A percentile compares a stretch with the other conserved stretches of the same genome.
These are phyloP conservation scores for Kipferlia bialata DNA, from an alignment of 78 protist genomes.

Conservation along the genomic window DNA sequence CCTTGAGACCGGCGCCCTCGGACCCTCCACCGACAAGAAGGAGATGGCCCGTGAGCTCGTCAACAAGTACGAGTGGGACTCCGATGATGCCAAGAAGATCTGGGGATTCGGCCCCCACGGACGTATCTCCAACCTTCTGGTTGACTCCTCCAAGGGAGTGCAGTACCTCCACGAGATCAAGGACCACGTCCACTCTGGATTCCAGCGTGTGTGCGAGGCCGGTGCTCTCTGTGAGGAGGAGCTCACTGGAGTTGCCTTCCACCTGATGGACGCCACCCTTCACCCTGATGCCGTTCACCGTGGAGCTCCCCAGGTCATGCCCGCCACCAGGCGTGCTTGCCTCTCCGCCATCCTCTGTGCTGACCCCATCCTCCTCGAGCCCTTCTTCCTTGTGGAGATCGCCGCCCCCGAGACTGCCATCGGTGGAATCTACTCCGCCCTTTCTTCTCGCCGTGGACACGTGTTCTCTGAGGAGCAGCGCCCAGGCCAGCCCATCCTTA, in stretches of 20 bases:
- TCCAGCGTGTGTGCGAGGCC: conserved; percentile 28
- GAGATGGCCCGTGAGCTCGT: not conserved
- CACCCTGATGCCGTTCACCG: conserved; percentile 54
- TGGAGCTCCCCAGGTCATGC: conserved; percentile 61
- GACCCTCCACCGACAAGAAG: not conserved
- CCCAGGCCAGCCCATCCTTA: conserved; percentile 67
- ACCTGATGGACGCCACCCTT: conserved; percentile 35
- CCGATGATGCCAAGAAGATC: not conserved
- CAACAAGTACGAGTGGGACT: conserved; percentile 1
- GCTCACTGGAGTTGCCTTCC: conserved; percentile 20
- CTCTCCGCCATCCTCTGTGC: conserved; percentile 47
- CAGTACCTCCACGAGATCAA: conserved; percentile 41
- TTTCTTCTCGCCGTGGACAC: conserved; percentile 76
- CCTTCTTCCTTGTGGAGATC: conserved; percentile 81
- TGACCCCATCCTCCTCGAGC: conserved; percentile 68
- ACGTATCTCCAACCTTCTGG: conserved; percentile 42
- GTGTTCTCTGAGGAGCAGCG: conserved; percentile 73
- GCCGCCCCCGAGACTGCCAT: conserved; percentile 60
- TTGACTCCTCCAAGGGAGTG: conserved; percentile 52
- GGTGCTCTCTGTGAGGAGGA: conserved; percentile 47
- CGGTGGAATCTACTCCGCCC: conserved; percentile 77
- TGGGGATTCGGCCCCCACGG: conserved; percentile 15
- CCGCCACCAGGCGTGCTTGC: conserved; percentile 68
- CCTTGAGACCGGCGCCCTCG: conserved; percentile 60
- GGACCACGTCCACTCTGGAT: conserved; percentile 32